Evolutionary conservation across 169 alveolate species (phyloP).

Genomic region (Miamiensis avidus): DNA sequence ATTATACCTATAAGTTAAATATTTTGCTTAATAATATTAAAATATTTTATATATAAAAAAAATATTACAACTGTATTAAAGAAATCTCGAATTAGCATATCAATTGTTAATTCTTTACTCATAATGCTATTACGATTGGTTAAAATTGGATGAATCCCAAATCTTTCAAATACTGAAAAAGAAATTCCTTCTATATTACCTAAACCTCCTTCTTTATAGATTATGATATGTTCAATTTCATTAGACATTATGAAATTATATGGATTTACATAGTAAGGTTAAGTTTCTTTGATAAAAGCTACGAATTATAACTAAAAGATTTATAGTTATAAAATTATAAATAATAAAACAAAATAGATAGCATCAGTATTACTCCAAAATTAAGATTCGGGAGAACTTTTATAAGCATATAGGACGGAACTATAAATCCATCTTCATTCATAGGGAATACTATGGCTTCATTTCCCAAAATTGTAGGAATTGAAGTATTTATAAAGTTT

Average conservation of each 20-base stretch:
- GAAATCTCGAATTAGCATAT: background rate
- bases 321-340: background rate
- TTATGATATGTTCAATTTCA: background rate
- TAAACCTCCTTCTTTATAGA: background rate
- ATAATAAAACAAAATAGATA: too few species aligned
- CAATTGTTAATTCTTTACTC: background rate
- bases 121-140: background rate
- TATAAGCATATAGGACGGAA: background rate
- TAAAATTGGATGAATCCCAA: background rate
- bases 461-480: background rate
- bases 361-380: background rate
- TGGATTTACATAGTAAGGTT: background rate
- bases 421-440: background rate
- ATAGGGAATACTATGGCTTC: background rate
- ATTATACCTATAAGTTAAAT: background rate
- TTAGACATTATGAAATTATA: too few species aligned
- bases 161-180: background rate
- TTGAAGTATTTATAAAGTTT: background rate
- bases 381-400: background rate
- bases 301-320: background rate
- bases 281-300: background rate
- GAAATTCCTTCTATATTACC: background rate
- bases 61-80: too few species aligned
- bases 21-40: too few species aligned
- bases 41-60: too few species aligned